phyloP scores from a whole-genome alignment of 805 yeast genomes.

The Candida adriatica region DNA sequence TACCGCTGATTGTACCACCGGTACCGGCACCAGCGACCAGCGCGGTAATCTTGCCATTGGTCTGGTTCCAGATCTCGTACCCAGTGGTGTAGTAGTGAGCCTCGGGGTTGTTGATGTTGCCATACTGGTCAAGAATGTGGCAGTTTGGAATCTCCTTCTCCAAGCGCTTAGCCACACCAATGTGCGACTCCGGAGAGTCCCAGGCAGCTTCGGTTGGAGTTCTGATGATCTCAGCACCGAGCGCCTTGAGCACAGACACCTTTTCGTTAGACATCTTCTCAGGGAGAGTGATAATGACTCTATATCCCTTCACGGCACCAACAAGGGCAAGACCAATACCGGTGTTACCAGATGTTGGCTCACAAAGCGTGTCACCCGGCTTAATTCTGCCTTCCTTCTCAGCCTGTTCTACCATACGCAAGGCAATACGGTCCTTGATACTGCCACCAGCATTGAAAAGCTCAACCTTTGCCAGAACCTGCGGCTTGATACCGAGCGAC shows the following conservation, averaged over 20 bases:
- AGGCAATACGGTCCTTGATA: constrained; percentile 83
- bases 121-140: constrained; percentile 78
- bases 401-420: constrained; percentile 81
- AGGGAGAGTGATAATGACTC: constrained; percentile 82
- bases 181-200: constrained; percentile 88
- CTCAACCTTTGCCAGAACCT: constrained; percentile 68
- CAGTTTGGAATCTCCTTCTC: constrained; percentile 82
- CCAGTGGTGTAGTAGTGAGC: constrained; percentile 87
- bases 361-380: constrained; percentile 86
- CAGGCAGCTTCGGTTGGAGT: constrained; percentile 91
- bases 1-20: constrained; percentile 88
- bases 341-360: constrained; percentile 88
- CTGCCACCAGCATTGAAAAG: constrained; percentile 87
- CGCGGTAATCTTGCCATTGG: constrained; percentile 62
- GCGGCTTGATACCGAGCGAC: constrained; percentile 66
- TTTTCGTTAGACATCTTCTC: constrained; percentile 91
- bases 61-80: constrained; percentile 76
- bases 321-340: constrained; percentile 85
- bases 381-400: constrained; percentile 70
- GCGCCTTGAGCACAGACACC: constrained; percentile 79
- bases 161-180: constrained; percentile 77
- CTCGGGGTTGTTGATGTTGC: constrained; percentile 68
- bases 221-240: constrained; percentile 87
- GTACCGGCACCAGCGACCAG: constrained; percentile 92
- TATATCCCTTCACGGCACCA: constrained; percentile 82